Base-by-base conservation (phyloP, 78 protist genomes). In the Dictyostelium purpureum region DNA sequence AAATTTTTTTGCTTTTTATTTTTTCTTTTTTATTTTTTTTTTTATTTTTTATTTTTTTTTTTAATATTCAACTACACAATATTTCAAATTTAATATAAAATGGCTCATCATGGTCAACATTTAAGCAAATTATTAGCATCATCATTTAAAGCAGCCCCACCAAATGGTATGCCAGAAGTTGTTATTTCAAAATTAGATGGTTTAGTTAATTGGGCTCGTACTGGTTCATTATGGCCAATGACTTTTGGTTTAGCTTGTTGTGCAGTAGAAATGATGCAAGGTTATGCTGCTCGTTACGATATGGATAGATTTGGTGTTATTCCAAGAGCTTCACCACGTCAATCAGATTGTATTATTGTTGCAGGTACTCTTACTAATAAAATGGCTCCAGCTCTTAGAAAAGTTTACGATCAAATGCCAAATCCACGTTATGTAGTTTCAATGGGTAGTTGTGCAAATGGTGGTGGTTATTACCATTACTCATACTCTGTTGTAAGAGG, bases 251-350 rank as follows among this genome's bases (percentile, higher is more conserved):
- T 98, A 11, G 99, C 99, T 14, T 98, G 99, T 88, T 98, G 99
- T 69, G 99, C 99, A 49, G 99, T 98, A 61, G 99, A 98, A 73
- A 98, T 98, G 99, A 98, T 98, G 99, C 99, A 98, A 95, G 96
- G 59, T 43, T 96, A 90, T 52, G 96, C 98, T 54, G 82, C 97
- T n/a, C 96, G 98, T 7, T 98, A 98, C 95, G 99, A 98, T 82
- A 42, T 97, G 87, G 99, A 98, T 82, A 95, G 99, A 28, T 95
- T 96, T 59, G 99, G 99, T 71, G 96, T 98, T 87, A 88, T 98
- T 67, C 97, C 97, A 93, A 79, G 93, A 43, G 97, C 97, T 1
- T 85, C 96, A 2, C 98, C 98, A 51, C 97, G 99, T 28, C 99
- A 98, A 88, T 93, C 99, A 1, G 99, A 97, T 52, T 90, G 96